Evolutionary conservation across 768 basidiomycete genomes (phyloP).

Genomic region (Auriscalpium vulgare): DNA sequence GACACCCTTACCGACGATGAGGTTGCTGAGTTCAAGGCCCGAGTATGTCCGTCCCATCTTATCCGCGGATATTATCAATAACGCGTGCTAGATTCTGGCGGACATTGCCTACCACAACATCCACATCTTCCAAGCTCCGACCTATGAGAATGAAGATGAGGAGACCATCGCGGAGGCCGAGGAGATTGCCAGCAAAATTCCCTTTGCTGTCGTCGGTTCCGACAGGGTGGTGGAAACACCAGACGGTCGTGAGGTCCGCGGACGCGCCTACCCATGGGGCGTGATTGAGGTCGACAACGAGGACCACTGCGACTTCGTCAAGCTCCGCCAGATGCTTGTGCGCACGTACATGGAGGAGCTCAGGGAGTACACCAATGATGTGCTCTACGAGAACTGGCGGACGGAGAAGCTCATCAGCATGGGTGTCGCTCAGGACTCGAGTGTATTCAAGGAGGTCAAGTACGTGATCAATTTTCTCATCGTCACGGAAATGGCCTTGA

Average conservation of each 20-base stretch:
- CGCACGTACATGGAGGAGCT: slow-evolving; percentile 99
- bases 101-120: slow-evolving; percentile 96
- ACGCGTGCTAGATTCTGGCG: slow-evolving; percentile 58
- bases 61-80: not conserved
- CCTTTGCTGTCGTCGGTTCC: slow-evolving; percentile 97
- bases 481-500: not conserved
- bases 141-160: slow-evolving; percentile 97
- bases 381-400: slow-evolving; percentile 97
- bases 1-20: slow-evolving; percentile 98
- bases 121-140: slow-evolving; percentile 95
- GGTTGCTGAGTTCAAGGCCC: slow-evolving; percentile 83
- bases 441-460: slow-evolving; percentile 99
- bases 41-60: slow-evolving; percentile 41
- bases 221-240: slow-evolving; percentile 73
- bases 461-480: slow-evolving; percentile 34
- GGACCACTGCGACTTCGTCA: slow-evolving; percentile 98
- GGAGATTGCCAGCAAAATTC: slow-evolving; percentile 97
- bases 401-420: slow-evolving; percentile 92
- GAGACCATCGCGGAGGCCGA: slow-evolving; percentile 96
- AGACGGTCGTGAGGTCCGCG: slow-evolving; percentile 89
- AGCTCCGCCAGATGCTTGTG: slow-evolving; percentile 98
- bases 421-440: slow-evolving; percentile 97
- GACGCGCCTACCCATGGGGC: slow-evolving; percentile 97
- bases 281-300: slow-evolving; percentile 99
- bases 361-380: slow-evolving; percentile 92